Percentiles rank a stretch among this genome's conserved stretches.
Conservation (phyloP, 108 stramenopile genomes). For the Cyclotella baltica region DNA sequence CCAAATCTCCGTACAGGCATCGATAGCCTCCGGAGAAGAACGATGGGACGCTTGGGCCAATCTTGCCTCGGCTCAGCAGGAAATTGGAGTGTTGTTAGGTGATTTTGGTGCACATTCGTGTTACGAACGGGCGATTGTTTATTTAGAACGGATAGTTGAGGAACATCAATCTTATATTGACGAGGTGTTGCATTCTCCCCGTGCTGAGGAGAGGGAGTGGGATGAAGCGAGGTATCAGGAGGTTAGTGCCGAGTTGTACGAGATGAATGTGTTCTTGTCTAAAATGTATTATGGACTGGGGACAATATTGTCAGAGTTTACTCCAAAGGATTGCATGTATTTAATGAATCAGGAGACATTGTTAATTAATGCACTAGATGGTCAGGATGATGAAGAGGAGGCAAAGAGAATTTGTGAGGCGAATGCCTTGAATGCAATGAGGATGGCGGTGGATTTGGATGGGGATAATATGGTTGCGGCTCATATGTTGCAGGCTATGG, state of each 20-base stretch:
- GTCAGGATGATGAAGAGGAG: constrained; percentile 20
- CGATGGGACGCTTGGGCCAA: constrained; percentile 63
- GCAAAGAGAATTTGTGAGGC: constrained; percentile 53
- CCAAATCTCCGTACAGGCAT: constrained; percentile 31
- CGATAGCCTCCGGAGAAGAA: constrained; percentile 20
- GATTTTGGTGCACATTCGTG: constrained; percentile 24
- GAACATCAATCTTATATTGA: constrained; percentile 39
- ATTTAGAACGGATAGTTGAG: constrained; percentile 33
- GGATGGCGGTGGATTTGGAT: constrained; percentile 70
- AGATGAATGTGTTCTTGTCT: constrained; percentile 46
- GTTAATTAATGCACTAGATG: constrained; percentile 59
- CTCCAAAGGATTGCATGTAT: constrained; percentile 43
- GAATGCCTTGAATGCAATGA: constrained; percentile 72
- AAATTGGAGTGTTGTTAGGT: constrained; percentile 40
- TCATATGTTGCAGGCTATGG: constrained; percentile 56
- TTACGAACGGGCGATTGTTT: constrained; percentile 49
- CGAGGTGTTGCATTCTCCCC: constrained; percentile 2
- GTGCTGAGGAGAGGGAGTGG: constrained; percentile 8
- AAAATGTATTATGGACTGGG: constrained; percentile 70
- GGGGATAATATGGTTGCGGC: constrained; percentile 57
- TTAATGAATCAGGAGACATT: constrained; percentile 64
- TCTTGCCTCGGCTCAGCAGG: constrained; percentile 49
- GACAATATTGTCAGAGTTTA: constrained; percentile 46
- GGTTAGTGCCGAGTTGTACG: constrained; percentile 14
- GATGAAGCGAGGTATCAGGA: constrained; percentile 21